Conservation (phyloP, 2,329 filamentous ascomycete species). For the Cryphonectria radicalis region DNA sequence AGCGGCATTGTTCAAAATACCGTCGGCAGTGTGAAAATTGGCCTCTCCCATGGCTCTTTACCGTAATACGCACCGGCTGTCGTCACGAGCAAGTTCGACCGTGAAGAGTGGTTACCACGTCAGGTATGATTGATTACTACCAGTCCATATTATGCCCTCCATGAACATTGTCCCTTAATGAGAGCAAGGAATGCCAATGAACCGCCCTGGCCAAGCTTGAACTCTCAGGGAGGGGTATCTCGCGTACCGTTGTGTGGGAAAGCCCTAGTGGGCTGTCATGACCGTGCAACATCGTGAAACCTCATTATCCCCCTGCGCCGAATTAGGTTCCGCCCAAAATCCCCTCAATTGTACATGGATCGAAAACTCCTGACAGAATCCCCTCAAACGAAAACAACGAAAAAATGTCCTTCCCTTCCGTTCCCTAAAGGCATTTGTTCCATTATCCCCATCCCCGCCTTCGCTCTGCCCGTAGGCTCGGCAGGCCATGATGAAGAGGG, state of each 20-base stretch:
- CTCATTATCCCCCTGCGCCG: slow-evolving; percentile 24
- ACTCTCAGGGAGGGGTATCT: slow-evolving; percentile 31
- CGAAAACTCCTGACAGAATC: slow-evolving; percentile 21
- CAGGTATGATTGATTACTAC: slow-evolving; percentile 2
- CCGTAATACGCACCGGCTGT: not conserved
- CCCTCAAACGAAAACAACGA: slow-evolving; percentile 22
- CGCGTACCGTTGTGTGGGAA: slow-evolving; percentile 26
- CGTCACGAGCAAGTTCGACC: not conserved
- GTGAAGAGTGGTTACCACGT: not conserved
- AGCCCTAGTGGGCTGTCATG: slow-evolving; percentile 12
- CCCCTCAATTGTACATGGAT: slow-evolving; percentile 24
- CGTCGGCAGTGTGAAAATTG: not conserved
- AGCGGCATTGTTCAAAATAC: not conserved
- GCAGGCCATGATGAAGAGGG: slow-evolving; percentile 19
- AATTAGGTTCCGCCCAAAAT: slow-evolving; percentile 26
- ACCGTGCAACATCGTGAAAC: slow-evolving; percentile 24
- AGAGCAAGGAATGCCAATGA: slow-evolving; percentile 27
- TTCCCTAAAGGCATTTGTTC: slow-evolving; percentile 6
- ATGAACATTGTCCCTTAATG: slow-evolving; percentile 23
- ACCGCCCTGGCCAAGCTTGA: slow-evolving; percentile 23
- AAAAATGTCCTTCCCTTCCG: slow-evolving; percentile 24
- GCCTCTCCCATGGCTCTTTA: not conserved
- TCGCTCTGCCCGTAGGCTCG: slow-evolving; percentile 11
- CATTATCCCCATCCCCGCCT: slow-evolving; percentile 17
- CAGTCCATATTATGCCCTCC: slow-evolving; percentile 17